phyloP scores from a whole-genome alignment of 1,139 yeast species.

The Taphrina flavorubra region DNA sequence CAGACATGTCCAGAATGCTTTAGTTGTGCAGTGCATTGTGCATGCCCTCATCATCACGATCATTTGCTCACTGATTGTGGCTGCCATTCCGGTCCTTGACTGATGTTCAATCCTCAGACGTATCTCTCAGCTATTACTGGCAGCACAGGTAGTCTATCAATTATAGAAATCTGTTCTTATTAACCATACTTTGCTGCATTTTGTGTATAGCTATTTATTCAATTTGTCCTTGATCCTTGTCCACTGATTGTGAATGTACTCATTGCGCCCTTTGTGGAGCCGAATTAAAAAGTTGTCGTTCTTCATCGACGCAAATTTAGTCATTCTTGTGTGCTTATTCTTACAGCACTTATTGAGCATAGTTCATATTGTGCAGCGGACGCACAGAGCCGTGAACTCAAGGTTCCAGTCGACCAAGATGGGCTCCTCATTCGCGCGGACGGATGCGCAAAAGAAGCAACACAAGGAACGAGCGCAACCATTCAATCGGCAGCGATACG shows the following conservation, averaged over 20 bases:
- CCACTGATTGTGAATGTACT: too few relatives aligned
- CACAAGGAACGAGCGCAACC: slow-evolving; percentile 93
- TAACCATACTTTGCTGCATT: too few relatives aligned
- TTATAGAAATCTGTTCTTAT: too few relatives aligned
- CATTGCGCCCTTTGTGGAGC: slow-evolving; percentile 3
- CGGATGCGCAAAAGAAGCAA: slow-evolving; percentile 41
- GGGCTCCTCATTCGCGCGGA: slow-evolving; percentile 37
- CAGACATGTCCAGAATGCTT: slow-evolving; percentile 15
- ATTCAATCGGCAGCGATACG: slow-evolving; percentile 70
- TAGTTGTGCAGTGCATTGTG: slow-evolving; percentile 18
- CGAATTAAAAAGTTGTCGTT: neutral
- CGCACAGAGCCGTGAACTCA: too few relatives aligned
- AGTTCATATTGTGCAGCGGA: too few relatives aligned
- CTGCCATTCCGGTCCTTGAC: neutral
- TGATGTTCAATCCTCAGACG: neutral
- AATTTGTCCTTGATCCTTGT: too few relatives aligned
- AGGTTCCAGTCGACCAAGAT: neutral
- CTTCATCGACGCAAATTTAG: neutral
- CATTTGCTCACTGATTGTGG: slow-evolving; percentile 7
- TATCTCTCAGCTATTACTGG: too few relatives aligned
- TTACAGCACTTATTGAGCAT: too few relatives aligned
- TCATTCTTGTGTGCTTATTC: too few relatives aligned
- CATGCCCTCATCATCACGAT: slow-evolving; percentile 10
- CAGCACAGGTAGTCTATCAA: too few relatives aligned
- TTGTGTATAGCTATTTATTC: too few relatives aligned